Conservation (phyloP, 2,329 filamentous ascomycete species). For the Xenoacremonium recifei region DNA sequence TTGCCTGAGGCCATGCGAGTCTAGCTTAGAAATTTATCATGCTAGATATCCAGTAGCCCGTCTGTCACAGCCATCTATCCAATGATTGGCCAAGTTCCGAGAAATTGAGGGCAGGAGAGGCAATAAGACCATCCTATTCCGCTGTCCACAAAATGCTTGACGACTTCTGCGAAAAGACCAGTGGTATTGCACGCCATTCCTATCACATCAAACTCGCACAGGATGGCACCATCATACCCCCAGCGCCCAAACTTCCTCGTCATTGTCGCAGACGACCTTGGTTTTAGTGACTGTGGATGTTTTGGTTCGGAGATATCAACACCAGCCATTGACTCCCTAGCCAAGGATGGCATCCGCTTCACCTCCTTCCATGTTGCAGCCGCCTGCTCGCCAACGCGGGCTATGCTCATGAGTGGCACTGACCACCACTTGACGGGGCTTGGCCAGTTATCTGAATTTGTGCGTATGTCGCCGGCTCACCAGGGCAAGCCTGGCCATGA, state of each 20-base stretch:
- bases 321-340: slow-evolving; percentile 29
- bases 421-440: slow-evolving; percentile 56
- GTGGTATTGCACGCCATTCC: too few relatives aligned
- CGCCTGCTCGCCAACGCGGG: slow-evolving; percentile 62
- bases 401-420: slow-evolving; percentile 60
- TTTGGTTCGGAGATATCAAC: slow-evolving; percentile 34
- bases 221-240: too few relatives aligned
- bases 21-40: too few relatives aligned
- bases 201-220: too few relatives aligned
- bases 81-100: too few relatives aligned
- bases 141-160: too few relatives aligned
- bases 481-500: slow-evolving; percentile 61
- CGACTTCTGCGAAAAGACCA: too few relatives aligned
- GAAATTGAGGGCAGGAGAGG: too few relatives aligned
- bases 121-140: too few relatives aligned
- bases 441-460: slow-evolving; percentile 55
- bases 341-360: slow-evolving; percentile 53
- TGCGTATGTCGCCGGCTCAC: slow-evolving; percentile 37
- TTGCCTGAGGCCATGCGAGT: too few relatives aligned
- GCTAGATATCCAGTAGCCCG: too few relatives aligned
- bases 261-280: slow-evolving; percentile 34
- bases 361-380: slow-evolving; percentile 65
- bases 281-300: slow-evolving; percentile 29
- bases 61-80: too few relatives aligned
- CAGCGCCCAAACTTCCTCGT: slow-evolving; percentile 34